Base-by-base conservation (phyloP, 768 basidiomycete species). In the Lactarius indigo region DNA sequence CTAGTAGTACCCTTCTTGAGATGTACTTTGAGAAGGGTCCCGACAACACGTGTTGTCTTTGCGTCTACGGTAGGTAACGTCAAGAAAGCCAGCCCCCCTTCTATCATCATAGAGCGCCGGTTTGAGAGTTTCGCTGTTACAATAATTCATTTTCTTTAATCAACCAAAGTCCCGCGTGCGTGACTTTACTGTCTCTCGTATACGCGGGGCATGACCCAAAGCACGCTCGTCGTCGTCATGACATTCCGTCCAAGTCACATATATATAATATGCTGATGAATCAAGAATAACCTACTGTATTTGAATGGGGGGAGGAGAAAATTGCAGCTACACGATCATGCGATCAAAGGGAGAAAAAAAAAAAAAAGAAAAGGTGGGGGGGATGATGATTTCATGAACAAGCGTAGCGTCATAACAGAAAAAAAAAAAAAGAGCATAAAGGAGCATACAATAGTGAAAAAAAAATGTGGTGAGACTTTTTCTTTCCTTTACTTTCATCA, bases 401-500 rank as follows among this genome's bases (percentile, higher is more conserved):
- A 52, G 50, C 57, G 35, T 59, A 59, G 57, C 42, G 50, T 67
- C 39, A 41, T 67, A 35, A 63, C 30, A 59, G 17, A 62, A 31
- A 37, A 2, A 17, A 12, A 26, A 8, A 28, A 52, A 55, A 30
- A 30, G n/a, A 54, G 62, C 62, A 68, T 64, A 60, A 23, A 44
- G 23, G 61, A 63, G 61, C 33, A 64, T 52, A 47, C 52, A 37
- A 54, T 56, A 13, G 18, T n/a, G 10, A n/a, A n/a, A n/a, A n/a
- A n/a, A n/a, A n/a, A n/a, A n/a, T n/a, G 55, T 8, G 23, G 54
- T 1, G 30, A 18, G 12, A 8, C 26, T 31, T 2, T 52, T 52
- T 52, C 1, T n/a, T n/a, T n/a, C n/a, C n/a, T n/a, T n/a, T n/a
- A n/a, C 26, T 31, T 31, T 31, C 30, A 26, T 68, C 63, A 90